Percentiles rank a stretch among this genome's conserved stretches.
phyloP scores from a whole-genome alignment of 495 filamentous ascomycete genomes.

The Cetradonia linearis region DNA sequence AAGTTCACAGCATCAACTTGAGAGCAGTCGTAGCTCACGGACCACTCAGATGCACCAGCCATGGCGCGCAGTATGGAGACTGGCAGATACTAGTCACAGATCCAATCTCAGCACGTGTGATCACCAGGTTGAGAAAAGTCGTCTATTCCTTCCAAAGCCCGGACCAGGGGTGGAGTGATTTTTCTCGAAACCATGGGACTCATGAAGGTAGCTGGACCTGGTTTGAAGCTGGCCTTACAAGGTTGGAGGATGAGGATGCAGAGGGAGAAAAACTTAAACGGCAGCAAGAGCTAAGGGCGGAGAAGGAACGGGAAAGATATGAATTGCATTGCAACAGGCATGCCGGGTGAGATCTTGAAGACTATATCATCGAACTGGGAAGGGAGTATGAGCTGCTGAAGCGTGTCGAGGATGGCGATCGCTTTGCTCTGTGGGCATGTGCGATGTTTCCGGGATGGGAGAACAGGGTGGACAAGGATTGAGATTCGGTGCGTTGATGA shows the following conservation, averaged over 20 bases:
- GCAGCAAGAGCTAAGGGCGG: background rate
- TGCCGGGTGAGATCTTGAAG: constrained; percentile 41
- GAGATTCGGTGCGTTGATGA: constrained; percentile 44
- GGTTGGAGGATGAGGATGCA: constrained; percentile 7
- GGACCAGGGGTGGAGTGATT: constrained; percentile 56
- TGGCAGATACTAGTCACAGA: constrained; percentile 8
- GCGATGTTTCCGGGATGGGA: constrained; percentile 53
- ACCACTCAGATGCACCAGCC: constrained; percentile 16
- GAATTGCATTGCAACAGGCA: constrained; percentile 30
- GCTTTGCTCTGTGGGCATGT: constrained; percentile 54
- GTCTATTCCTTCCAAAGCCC: constrained; percentile 53
- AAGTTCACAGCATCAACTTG: constrained; percentile 22
- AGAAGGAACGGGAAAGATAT: constrained; percentile 20
- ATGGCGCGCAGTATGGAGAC: background rate
- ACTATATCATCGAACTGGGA: constrained; percentile 43
- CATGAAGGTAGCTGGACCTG: constrained; percentile 55
- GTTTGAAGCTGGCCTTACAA: constrained; percentile 46
- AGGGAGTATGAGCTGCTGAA: constrained; percentile 30
- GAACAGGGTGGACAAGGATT: constrained; percentile 50
- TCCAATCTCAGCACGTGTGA: constrained; percentile 4
- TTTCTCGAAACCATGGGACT: constrained; percentile 31
- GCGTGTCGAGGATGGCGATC: constrained; percentile 50
- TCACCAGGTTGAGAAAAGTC: constrained; percentile 36
- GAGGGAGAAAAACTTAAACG: constrained; percentile 22
- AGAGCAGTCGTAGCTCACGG: constrained; percentile 15